Evolutionary conservation across 2,329 filamentous ascomycete species (phyloP), one percentile per base, ranked within the genome.

Genomic region (Sordariomycetes sp.): DNA sequence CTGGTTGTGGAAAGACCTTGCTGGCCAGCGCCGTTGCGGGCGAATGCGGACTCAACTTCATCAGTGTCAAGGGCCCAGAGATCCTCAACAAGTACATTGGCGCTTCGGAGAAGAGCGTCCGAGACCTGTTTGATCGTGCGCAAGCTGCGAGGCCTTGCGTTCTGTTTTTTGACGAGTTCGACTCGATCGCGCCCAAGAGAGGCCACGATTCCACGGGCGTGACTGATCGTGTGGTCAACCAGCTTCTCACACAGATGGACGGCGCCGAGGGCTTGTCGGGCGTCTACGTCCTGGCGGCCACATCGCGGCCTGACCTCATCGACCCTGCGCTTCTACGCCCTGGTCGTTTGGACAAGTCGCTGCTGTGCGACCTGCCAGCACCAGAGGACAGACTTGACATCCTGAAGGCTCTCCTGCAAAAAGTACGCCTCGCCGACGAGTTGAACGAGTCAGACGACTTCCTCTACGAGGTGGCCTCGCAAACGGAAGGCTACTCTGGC

Each of bases 81-180:
- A 96, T 98, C 39, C 64, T 98, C 35, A 98, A 98, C 68, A 98
- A 98, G 61, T 98, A 98, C 57, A 98, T 98, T 39, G 92, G 92
- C 51, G 92, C 92, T 1, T 94, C 85, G 19, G 92, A 98, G 51
- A 98, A 98, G 68, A 87, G 80, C 40, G 88, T 98, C 6, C 79
- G 93, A 27, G 92, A 98, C 55, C 68, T 98, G 2, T 98, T 98
- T 50, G 90, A 94, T 53, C 77, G 92, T 27, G 92, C 92, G 0
- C 79, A 82, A 51, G 90, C 92, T 4, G 92, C 92, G 5, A 79
- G 82, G 39, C 93, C 93, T 0, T 96, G 92, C 47, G 85, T 98
- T 5, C 68, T 98, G 8, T 98, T 98, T 69, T 98, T 98, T 52
- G 92, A 98, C 52, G 92, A 98, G 56, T 98, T 98, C 51, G 92